Conservation (phyloP, 768 basidiomycete species). For the Mycena amicta region DNA sequence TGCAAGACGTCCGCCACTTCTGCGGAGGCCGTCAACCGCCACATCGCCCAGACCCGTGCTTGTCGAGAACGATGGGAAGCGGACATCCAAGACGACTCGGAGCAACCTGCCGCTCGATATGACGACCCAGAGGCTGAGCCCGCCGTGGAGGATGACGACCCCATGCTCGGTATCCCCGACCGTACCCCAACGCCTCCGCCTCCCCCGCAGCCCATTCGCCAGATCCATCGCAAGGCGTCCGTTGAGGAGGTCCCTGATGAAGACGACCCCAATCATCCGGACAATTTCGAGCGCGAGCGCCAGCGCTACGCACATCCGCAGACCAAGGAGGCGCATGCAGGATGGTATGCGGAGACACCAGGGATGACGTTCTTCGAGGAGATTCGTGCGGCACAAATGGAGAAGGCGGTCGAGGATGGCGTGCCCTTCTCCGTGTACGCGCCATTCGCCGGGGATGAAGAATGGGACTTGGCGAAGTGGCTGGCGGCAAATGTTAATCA, state of each 20-base stretch:
- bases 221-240: neutral
- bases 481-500: slow-evolving; percentile 12
- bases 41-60: neutral
- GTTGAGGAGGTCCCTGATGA: slow-evolving; percentile 10
- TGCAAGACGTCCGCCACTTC: too few relatives aligned
- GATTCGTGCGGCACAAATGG: neutral
- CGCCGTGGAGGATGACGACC: too few relatives aligned
- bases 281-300: neutral
- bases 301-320: neutral
- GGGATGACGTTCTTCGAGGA: neutral
- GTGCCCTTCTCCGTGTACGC: neutral
- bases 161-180: neutral
- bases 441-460: slow-evolving; percentile 12
- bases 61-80: neutral
- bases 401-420: neutral
- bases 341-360: neutral
- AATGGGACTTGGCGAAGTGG: slow-evolving; percentile 16
- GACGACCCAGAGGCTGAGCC: too few relatives aligned
- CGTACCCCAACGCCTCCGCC: neutral
- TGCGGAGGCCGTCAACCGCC: neutral
- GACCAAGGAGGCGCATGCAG: neutral
- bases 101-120: too few relatives aligned
- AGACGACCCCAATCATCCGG: slow-evolving; percentile 7
- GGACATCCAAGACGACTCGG: too few relatives aligned
- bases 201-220: neutral